These are phyloP conservation scores for Wallacemonas sp. DNA, from an alignment of 208 protist genomes.

Conservation along the genomic window DNA sequence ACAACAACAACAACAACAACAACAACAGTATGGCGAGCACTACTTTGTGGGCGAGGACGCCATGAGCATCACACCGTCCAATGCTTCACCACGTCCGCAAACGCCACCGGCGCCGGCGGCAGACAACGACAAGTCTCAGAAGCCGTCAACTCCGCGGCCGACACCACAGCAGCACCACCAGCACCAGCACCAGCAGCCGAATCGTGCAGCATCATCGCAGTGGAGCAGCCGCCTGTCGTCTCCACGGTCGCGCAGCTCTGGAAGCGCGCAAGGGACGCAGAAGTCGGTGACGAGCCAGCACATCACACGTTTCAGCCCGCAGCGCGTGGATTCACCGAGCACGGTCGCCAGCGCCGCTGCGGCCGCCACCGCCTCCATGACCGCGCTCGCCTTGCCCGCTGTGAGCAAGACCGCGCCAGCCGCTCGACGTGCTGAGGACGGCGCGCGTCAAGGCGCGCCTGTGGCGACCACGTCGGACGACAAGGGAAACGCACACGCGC, in stretches of 20 bases:
- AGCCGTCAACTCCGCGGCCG: not conserved
- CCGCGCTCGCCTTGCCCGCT: not conserved
- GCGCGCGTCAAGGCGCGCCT: too few relatives aligned
- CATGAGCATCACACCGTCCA: not conserved
- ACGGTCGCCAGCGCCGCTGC: not conserved
- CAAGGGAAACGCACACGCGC: too few relatives aligned
- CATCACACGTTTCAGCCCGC: conserved; percentile 1
- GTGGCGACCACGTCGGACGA: too few relatives aligned
- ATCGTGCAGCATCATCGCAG: not conserved
- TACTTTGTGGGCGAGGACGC: too few relatives aligned
- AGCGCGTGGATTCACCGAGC: conserved; percentile 8
- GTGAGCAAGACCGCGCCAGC: too few relatives aligned
- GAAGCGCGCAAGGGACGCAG: conserved; percentile 14
- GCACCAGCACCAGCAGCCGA: conserved; percentile 2
- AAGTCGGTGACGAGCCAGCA: not conserved
- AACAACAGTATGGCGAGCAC: conserved; percentile 13
- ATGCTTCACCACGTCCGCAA: not conserved
- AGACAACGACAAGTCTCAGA: too few relatives aligned
- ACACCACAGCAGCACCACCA: not conserved
- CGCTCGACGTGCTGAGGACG: too few relatives aligned
- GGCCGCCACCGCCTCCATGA: conserved; percentile 6
- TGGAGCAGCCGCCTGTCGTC: not conserved
- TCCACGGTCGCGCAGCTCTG: not conserved
- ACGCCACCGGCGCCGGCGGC: too few relatives aligned
- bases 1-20: conserved; percentile 21